Base-by-base conservation (phyloP, 2,329 filamentous ascomycete species). In the Didymella lethalis region DNA sequence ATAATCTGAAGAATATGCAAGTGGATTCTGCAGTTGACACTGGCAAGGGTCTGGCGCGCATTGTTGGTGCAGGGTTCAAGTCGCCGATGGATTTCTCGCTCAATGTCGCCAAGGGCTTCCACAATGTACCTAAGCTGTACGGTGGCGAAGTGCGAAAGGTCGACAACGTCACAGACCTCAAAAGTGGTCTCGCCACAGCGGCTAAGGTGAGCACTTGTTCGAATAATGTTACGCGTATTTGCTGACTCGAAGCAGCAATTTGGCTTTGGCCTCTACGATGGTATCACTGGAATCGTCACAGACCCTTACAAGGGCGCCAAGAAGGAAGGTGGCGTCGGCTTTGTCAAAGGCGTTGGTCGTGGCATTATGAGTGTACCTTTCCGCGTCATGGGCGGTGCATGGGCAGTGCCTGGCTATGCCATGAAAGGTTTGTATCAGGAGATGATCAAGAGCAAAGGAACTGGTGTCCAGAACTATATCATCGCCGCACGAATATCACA, bases 11-110 rank as follows among this genome's bases (percentile, higher is more conserved):
- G 29, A 53, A 52, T 20, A 70, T 70, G 64, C 68, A 69, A 43
- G 49, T 68, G 1, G 88, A 90, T 18, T 83, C 84, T 26, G 88
- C 87, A 2, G 79, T 90, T 12, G 86, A 85, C 46, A 87, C 90
- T 7, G 85, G 86, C 1, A 89, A 86, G 65, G 87, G 89, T 1
- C 84, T 93, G 34, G 84, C 86, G 23, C 86, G 88, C n/a, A 89
- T 95, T 47, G 86, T 93, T 5, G 84, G 85, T 11, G 88, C 90
- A n/a, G 86, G 90, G 5, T 82, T 94, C 59, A 91, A 90, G 67
- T 89, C 89, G 1, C 93, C 93, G 0, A 89, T 95, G 83, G 92
- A 96, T 73, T 90, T 97, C 63, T 91, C 91, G 40, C 79, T 97
- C 41, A 90, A 90, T 0, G 78, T 97, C 36, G 90, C 93, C 0